Conservation (phyloP, 2,329 filamentous ascomycete species). For the Penicillium sp. region DNA sequence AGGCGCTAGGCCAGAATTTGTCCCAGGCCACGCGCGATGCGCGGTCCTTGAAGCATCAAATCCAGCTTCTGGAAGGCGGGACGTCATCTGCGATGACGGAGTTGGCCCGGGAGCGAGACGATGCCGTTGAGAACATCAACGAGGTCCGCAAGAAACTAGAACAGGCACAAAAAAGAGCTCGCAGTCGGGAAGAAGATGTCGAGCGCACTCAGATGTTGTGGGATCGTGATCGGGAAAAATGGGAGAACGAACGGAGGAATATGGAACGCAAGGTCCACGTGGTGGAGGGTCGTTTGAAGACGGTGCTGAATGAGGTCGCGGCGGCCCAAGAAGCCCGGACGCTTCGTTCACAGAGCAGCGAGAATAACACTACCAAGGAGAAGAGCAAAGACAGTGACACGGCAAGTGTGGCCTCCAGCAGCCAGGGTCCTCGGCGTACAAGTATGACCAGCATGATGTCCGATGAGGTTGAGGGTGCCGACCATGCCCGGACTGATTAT, state of each 20-base stretch:
- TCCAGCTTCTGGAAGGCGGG: conserved; percentile 80
- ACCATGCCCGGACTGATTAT: conserved; percentile 40
- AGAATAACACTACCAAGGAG: conserved; percentile 58
- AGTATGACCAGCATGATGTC: conserved; percentile 51
- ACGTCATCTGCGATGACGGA: conserved; percentile 80
- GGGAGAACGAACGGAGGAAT: conserved; percentile 76
- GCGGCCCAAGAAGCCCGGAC: conserved; percentile 33
- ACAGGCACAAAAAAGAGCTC: conserved; percentile 66
- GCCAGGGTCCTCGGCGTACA: conserved; percentile 55
- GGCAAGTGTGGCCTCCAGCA: conserved; percentile 68
- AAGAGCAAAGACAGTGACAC: conserved; percentile 60
- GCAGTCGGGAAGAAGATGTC: conserved; percentile 75
- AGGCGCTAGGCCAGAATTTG: conserved; percentile 60
- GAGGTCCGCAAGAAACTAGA: conserved; percentile 78
- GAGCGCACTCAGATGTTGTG: conserved; percentile 72
- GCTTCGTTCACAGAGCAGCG: conserved; percentile 44
- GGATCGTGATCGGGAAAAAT: conserved; percentile 75
- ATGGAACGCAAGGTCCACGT: conserved; percentile 82
- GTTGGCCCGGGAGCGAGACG: conserved; percentile 77
- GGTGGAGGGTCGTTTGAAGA: conserved; percentile 79
- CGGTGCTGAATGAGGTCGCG: conserved; percentile 76
- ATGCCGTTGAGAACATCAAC: conserved; percentile 64
- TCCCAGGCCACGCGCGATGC: conserved; percentile 66
- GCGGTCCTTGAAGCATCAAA: conserved; percentile 74
- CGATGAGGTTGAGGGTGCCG: conserved; percentile 46